These are phyloP conservation scores for Fusarium aywerte DNA, from an alignment of 2,329 filamentous ascomycete species.

Conservation along the genomic window DNA sequence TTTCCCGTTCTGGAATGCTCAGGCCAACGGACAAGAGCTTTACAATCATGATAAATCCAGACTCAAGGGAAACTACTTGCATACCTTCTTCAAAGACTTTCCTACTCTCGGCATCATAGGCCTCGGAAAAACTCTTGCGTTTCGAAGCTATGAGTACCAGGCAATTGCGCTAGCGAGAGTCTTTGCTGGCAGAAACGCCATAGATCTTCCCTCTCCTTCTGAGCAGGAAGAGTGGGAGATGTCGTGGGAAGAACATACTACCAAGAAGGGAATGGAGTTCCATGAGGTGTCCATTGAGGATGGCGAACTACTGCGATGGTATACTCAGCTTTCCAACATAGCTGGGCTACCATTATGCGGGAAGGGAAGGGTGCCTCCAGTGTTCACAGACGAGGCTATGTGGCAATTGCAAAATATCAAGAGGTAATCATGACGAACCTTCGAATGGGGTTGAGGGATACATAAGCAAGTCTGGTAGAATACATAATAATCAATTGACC, in stretches of 20 bases:
- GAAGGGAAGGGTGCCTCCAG: not conserved
- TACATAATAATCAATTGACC: too few species aligned
- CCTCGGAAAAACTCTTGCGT: not conserved
- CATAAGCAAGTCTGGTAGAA: too few species aligned
- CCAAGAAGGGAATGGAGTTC: not conserved
- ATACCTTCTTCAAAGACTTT: not conserved
- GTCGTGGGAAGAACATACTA: not conserved
- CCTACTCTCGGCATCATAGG: not conserved
- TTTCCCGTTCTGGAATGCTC: not conserved
- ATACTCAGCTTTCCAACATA: not conserved
- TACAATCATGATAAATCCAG: not conserved
- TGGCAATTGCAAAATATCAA: not conserved
- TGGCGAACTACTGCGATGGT: not conserved
- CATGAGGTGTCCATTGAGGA: not conserved
- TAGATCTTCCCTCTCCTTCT: rapidly evolving
- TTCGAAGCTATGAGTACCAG: conserved; percentile 3
- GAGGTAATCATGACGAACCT: too few species aligned
- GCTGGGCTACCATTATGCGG: not conserved
- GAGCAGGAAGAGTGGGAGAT: not conserved
- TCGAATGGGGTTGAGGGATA: too few species aligned
- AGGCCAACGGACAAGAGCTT: not conserved
- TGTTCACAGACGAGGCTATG: not conserved
- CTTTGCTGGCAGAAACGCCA: not conserved
- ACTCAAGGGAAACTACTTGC: not conserved
- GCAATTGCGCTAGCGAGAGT: conserved; percentile 1